These are phyloP conservation scores for Tremellales sp. DNA, from an alignment of 1,284 basidiomycete genomes.

Conservation along the genomic window DNA sequence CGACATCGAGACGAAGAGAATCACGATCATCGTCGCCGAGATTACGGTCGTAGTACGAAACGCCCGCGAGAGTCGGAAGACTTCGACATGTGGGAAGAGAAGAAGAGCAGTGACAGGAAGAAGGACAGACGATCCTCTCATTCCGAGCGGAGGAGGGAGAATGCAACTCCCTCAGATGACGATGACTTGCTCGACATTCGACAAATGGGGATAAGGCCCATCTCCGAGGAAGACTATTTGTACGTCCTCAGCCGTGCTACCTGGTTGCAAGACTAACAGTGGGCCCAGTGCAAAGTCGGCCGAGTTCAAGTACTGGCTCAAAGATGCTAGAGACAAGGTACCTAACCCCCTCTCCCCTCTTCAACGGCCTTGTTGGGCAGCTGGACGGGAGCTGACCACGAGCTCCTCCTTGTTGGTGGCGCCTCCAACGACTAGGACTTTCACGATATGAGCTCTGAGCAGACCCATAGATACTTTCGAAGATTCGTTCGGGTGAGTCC, in stretches of 20 bases:
- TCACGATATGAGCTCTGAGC: constrained; percentile 39
- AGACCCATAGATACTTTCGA: constrained; percentile 45
- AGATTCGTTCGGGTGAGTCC: constrained; percentile 41
- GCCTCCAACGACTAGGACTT: constrained; percentile 28
- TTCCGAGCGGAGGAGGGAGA: too few relatives aligned
- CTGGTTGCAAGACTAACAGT: neutral
- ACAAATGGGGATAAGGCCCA: constrained; percentile 35
- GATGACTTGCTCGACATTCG: constrained; percentile 35
- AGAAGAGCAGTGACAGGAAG: neutral
- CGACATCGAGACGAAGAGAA: neutral
- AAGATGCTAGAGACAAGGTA: constrained; percentile 28
- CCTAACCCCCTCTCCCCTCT: constrained; percentile 1
- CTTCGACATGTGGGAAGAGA: too few relatives aligned
- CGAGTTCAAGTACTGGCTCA: constrained; percentile 42
- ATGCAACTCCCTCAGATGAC: constrained; percentile 14
- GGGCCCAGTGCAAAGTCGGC: constrained; percentile 23
- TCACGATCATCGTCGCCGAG: constrained; percentile 4
- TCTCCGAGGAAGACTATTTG: constrained; percentile 46
- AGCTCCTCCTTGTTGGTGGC: neutral
- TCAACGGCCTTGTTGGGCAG: neutral
- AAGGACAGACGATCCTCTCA: too few relatives aligned
- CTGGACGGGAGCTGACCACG: neutral
- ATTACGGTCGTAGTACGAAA: too few relatives aligned
- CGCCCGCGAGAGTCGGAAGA: too few relatives aligned
- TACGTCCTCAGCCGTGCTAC: constrained; percentile 17